Evolutionary conservation across 371 early-diverging fungal genomes (phyloP).

Genomic region (Apophysomyces trapeziformis): DNA sequence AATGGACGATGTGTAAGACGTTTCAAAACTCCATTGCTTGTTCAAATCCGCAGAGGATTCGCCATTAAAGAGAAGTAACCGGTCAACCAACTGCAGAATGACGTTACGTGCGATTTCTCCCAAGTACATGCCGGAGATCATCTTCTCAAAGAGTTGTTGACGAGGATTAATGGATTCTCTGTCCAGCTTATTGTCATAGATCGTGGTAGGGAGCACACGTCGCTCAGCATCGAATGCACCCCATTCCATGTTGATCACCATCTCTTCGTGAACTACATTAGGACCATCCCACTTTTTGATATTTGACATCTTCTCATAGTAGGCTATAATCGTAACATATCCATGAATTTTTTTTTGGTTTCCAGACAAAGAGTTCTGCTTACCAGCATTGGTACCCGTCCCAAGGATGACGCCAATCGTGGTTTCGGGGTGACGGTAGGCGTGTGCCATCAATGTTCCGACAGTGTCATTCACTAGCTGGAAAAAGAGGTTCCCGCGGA

Average conservation of each 20-base stretch:
- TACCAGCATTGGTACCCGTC: constrained; percentile 91
- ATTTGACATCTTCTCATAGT: constrained; percentile 69
- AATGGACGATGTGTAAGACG: constrained; percentile 88
- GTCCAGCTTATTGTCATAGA: constrained; percentile 85
- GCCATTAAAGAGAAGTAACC: constrained; percentile 79
- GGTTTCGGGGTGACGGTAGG: constrained; percentile 81
- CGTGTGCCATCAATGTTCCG: constrained; percentile 90
- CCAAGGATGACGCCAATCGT: constrained; percentile 93
- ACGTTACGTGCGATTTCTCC: constrained; percentile 89
- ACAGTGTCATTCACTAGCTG: constrained; percentile 95
- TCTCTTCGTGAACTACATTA: constrained; percentile 59
- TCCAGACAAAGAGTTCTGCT: background rate
- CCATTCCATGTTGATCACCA: constrained; percentile 94
- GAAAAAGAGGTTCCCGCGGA: constrained; percentile 10
- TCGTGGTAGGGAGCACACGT: constrained; percentile 76
- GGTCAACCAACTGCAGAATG: constrained; percentile 76
- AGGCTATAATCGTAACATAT: constrained; percentile 35
- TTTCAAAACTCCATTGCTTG: constrained; percentile 80
- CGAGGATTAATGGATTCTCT: constrained; percentile 80
- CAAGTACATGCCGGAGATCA: constrained; percentile 93
- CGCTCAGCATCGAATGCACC: constrained; percentile 82
- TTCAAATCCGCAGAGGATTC: constrained; percentile 68
- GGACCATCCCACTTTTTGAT: constrained; percentile 45
- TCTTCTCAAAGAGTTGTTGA: constrained; percentile 88
- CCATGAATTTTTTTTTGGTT: background rate